These are phyloP conservation scores for Penicillium mononematosum DNA, from an alignment of 495 filamentous ascomycete genomes.

Conservation along the genomic window DNA sequence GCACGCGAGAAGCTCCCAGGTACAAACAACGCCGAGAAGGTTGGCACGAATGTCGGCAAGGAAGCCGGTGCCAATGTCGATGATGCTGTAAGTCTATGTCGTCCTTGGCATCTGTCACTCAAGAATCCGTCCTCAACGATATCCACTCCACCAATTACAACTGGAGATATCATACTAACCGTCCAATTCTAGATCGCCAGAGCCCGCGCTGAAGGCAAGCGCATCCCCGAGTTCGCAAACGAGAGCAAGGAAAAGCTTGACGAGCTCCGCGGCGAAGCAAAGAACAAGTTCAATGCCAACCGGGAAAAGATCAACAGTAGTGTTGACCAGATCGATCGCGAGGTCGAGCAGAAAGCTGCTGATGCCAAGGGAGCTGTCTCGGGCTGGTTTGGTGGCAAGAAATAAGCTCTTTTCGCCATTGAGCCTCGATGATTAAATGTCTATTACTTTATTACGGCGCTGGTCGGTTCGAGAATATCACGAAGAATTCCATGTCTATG, in stretches of 20 bases:
- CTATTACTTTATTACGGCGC: conserved; percentile 2
- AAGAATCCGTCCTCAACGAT: neutral
- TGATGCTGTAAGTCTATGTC: conserved; percentile 47
- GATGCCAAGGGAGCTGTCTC: conserved; percentile 77
- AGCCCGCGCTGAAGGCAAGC: conserved; percentile 59
- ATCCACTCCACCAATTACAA: conserved; percentile 7
- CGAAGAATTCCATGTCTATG: conserved; percentile 1
- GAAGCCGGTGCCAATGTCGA: conserved; percentile 57
- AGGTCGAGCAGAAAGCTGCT: conserved; percentile 69
- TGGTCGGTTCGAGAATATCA: conserved; percentile 1
- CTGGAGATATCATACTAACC: conserved; percentile 6
- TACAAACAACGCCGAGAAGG: conserved; percentile 49
- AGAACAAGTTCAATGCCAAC: conserved; percentile 30
- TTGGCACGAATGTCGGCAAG: conserved; percentile 48
- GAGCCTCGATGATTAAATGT: conserved; percentile 1
- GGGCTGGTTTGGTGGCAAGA: conserved; percentile 74
- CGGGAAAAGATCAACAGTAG: conserved; percentile 50
- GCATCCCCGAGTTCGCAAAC: conserved; percentile 57
- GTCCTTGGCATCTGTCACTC: neutral
- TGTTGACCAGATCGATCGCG: conserved; percentile 61
- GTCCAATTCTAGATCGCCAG: conserved; percentile 53
- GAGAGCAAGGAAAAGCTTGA: conserved; percentile 70
- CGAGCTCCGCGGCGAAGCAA: conserved; percentile 48
- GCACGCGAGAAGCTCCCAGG: conserved; percentile 62
- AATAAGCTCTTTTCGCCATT: conserved; percentile 39